Conservation (phyloP, 768 basidiomycete species). For the Leccinum obscurum region DNA sequence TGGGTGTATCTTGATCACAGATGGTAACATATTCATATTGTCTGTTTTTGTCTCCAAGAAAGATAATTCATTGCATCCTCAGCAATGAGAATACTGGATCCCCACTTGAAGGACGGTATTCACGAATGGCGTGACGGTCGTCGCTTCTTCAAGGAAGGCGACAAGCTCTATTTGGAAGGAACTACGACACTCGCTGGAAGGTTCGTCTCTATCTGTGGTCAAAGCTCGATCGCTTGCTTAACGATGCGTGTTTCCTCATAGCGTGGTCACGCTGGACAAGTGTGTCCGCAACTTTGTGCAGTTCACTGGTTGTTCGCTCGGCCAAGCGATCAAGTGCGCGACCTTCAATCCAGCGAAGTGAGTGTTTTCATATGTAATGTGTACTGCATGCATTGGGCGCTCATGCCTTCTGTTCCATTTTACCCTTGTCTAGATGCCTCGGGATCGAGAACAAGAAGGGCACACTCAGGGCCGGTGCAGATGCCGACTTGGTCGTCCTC, state of each 20-base stretch:
- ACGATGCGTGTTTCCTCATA: conserved; percentile 26
- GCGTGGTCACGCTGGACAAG: conserved; percentile 79
- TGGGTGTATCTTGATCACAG: conserved; percentile 86
- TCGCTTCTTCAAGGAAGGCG: conserved; percentile 77
- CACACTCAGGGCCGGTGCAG: conserved; percentile 75
- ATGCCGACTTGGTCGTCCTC: conserved; percentile 83
- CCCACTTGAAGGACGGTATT: conserved; percentile 76
- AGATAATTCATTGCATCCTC: conserved; percentile 4
- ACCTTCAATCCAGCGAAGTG: conserved; percentile 84
- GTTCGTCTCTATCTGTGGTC: conserved; percentile 38
- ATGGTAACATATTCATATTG: conserved; percentile 55
- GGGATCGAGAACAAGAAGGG: conserved; percentile 81
- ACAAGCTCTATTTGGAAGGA: conserved; percentile 78
- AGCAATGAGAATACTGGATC: conserved; percentile 89
- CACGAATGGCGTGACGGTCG: conserved; percentile 89
- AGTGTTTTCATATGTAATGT: conserved; percentile 17
- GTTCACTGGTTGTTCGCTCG: conserved; percentile 82
- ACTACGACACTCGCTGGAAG: conserved; percentile 89
- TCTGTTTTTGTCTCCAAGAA: not conserved
- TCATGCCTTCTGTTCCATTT: not conserved
- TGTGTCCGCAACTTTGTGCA: conserved; percentile 83
- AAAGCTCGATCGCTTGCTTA: not conserved
- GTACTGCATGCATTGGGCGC: not conserved
- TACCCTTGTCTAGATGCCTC: conserved; percentile 52
- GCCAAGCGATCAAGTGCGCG: conserved; percentile 82